Evolutionary conservation across 805 yeast genomes (phyloP).

Genomic region (Saturnispora sanitii): DNA sequence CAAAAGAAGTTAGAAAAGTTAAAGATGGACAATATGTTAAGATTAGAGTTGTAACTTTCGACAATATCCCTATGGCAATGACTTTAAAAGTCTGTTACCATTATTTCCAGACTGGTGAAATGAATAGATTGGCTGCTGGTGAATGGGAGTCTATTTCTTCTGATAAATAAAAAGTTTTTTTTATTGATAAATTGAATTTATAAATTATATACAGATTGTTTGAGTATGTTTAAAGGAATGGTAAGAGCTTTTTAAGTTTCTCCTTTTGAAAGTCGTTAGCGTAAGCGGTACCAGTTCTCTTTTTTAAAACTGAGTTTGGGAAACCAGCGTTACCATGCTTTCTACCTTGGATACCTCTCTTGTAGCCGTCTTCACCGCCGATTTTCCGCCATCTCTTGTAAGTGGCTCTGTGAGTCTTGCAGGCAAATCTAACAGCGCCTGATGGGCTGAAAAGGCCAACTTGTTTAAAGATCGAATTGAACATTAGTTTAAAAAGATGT

Average conservation of each 20-base stretch:
- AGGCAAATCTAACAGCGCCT: slow-evolving; percentile 20
- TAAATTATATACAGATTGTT: not conserved
- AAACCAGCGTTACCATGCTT: slow-evolving; percentile 92
- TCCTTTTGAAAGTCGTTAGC: slow-evolving; percentile 48
- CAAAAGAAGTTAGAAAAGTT: slow-evolving; percentile 54
- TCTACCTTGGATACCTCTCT: slow-evolving; percentile 72
- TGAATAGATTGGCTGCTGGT: slow-evolving; percentile 38
- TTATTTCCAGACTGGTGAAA: slow-evolving; percentile 64
- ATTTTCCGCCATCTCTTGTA: slow-evolving; percentile 73
- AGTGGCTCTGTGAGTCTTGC: slow-evolving; percentile 80
- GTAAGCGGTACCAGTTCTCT: slow-evolving; percentile 48
- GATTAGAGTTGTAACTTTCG: slow-evolving; percentile 72
- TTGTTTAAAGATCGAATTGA: slow-evolving; percentile 14
- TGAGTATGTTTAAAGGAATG: slow-evolving; percentile 25
- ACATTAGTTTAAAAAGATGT: not conserved
- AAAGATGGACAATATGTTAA: slow-evolving; percentile 77
- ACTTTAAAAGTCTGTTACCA: slow-evolving; percentile 82
- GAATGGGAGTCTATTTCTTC: slow-evolving; percentile 39
- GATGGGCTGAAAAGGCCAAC: slow-evolving; percentile 18
- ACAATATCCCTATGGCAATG: slow-evolving; percentile 77
- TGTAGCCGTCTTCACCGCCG: slow-evolving; percentile 50
- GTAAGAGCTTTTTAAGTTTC: slow-evolving; percentile 48
- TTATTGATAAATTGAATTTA: slow-evolving; percentile 16
- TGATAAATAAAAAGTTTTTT: slow-evolving; percentile 27
- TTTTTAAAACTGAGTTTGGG: slow-evolving; percentile 50